These are phyloP conservation scores for Paraurostyla sp. DNA, from an alignment of 73 alveolate genomes.

Conservation along the genomic window DNA sequence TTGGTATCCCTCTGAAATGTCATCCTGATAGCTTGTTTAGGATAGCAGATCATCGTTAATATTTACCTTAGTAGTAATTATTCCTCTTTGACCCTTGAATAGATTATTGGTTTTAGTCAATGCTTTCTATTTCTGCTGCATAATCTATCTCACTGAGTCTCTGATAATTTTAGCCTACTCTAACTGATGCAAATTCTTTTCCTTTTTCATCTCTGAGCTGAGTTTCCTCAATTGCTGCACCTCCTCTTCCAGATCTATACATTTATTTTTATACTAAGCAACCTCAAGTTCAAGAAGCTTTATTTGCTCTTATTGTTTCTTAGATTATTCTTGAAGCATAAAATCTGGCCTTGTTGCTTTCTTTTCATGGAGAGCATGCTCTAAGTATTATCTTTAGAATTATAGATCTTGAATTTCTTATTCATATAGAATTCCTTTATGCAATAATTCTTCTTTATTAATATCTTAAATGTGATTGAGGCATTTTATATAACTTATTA, in stretches of 20 bases:
- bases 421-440: neutral
- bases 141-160: conserved; percentile 1
- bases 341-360: conserved; percentile 19
- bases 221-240: neutral
- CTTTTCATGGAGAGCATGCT: neutral
- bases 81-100: conserved; percentile 1
- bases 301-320: neutral
- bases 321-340: neutral
- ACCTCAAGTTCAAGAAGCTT: neutral
- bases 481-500: neutral
- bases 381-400: conserved; percentile 8
- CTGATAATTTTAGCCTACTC: conserved; percentile 33
- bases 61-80: conserved; percentile 20
- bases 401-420: neutral
- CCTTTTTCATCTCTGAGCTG: conserved; percentile 36
- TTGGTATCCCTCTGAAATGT: neutral
- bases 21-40: neutral
- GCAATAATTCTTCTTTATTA: neutral
- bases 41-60: conserved; percentile 36
- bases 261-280: neutral
- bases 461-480: neutral
- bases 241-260: conserved; percentile 28
- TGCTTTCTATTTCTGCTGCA: neutral
- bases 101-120: neutral
- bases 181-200: conserved; percentile 5